Conservation (phyloP, 1,284 basidiomycete genomes). For the Tilletia setariae region DNA sequence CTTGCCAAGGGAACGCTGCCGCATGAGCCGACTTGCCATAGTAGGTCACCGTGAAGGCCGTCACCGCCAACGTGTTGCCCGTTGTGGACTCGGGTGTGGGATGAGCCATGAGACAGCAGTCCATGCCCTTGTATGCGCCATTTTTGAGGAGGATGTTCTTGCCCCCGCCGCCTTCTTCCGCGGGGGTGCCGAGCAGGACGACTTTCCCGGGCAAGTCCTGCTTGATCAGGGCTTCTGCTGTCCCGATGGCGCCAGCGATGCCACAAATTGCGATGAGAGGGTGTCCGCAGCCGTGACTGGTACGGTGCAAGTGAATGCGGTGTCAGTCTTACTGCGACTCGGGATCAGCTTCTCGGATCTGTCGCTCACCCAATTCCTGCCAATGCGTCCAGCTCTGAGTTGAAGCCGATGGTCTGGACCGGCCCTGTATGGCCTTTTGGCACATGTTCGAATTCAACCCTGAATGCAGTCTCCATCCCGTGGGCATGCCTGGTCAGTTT, state of each 20-base stretch:
- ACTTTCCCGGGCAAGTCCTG: conserved; percentile 69
- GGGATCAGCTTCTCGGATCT: no score
- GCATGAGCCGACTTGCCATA: conserved; percentile 42
- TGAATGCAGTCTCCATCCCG: conserved; percentile 65
- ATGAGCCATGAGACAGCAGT: conserved; percentile 69
- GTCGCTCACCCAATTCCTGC: conserved; percentile 26
- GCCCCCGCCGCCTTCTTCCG: conserved; percentile 68
- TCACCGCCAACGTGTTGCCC: conserved; percentile 61
- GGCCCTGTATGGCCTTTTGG: conserved; percentile 25
- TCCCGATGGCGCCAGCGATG: conserved; percentile 69
- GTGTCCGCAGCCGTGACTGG: conserved; percentile 57
- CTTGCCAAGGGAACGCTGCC: conserved; percentile 69
- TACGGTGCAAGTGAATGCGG: no score
- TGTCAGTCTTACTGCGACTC: no score
- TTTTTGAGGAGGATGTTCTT: conserved; percentile 67
- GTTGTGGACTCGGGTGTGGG: conserved; percentile 55
- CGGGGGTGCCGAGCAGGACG: conserved; percentile 79
- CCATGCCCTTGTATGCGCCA: conserved; percentile 72
- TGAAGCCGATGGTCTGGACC: conserved; percentile 45
- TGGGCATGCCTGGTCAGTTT: conserved; percentile 47
- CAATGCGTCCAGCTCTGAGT: conserved; percentile 68
- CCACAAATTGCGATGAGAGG: conserved; percentile 80
- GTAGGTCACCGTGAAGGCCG: conserved; percentile 31
- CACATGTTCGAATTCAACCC: conserved; percentile 63
- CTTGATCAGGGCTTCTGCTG: conserved; percentile 65